Percentiles rank a stretch among this genome's conserved stretches.
phyloP scores from a whole-genome alignment of 2,329 filamentous ascomycete species.

The Colletotrichum neosansevieriae region DNA sequence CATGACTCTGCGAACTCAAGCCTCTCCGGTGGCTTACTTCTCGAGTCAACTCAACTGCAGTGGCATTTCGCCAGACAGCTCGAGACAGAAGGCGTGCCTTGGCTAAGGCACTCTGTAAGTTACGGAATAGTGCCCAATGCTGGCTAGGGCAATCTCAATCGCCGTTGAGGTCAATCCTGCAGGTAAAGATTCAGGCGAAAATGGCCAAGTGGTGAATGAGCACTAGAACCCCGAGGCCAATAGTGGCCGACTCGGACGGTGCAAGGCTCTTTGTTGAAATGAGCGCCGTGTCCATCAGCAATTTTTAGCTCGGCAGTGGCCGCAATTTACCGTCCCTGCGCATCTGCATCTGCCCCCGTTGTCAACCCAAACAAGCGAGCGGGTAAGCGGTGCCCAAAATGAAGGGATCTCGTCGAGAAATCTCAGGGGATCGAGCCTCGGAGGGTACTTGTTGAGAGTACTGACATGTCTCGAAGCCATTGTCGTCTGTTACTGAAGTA shows the following conservation, averaged over 20 bases:
- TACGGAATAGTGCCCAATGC: not conserved
- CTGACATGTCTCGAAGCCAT: not conserved
- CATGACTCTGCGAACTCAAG: conserved; percentile 15
- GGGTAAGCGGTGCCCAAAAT: conserved; percentile 7
- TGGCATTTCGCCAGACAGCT: conserved; percentile 12
- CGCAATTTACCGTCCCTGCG: conserved; percentile 37
- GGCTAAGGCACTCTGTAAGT: not conserved
- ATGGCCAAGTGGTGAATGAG: conserved; percentile 20
- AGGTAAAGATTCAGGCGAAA: conserved; percentile 27
- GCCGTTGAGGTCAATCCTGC: conserved; percentile 12
- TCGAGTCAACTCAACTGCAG: not conserved
- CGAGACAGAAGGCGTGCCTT: not conserved
- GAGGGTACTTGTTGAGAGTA: not conserved
- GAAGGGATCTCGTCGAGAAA: conserved; percentile 16
- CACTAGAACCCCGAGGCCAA: conserved; percentile 33
- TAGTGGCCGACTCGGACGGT: conserved; percentile 34
- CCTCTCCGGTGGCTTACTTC: conserved; percentile 15
- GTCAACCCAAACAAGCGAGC: conserved; percentile 18
- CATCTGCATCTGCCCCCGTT: conserved; percentile 26
- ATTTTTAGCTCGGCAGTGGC: conserved; percentile 38
- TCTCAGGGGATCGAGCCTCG: conserved; percentile 1
- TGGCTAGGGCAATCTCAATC: conserved; percentile 10
- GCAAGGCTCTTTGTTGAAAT: conserved; percentile 39
- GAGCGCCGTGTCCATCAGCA: conserved; percentile 28
- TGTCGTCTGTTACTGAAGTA: not conserved